Evolutionary conservation across 148 eudicot genomes (phyloP).

Genomic region (Chenopodium suecicum): DNA sequence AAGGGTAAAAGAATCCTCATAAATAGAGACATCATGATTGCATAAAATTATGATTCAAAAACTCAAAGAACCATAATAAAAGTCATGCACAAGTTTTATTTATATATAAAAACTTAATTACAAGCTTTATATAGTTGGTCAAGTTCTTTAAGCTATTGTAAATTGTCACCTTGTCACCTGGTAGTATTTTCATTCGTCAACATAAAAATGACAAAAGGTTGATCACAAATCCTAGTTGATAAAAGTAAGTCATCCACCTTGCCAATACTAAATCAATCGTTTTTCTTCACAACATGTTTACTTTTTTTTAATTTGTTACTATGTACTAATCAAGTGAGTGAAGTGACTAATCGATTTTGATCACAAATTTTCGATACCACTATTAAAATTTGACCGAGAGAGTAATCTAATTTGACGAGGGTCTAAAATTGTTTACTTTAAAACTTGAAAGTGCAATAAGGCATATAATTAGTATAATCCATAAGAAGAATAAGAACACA

Average conservation of each 20-base stretch:
- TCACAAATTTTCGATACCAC: no score
- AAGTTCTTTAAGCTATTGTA: not conserved
- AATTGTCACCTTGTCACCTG: not conserved
- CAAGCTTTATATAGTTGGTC: not conserved
- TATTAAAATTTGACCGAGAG: no score
- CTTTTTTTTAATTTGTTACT: not conserved
- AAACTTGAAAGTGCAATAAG: no score
- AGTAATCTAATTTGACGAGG: no score
- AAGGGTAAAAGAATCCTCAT: no score
- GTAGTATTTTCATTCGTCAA: not conserved
- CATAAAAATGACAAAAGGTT: slow-evolving; percentile 2
- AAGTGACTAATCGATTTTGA: no score
- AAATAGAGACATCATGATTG: no score
- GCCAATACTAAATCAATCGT: not conserved
- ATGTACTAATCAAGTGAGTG: not conserved
- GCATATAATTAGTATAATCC: no score
- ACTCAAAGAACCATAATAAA: not conserved
- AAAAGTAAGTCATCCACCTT: not conserved
- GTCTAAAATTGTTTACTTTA: no score
- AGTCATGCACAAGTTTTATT: not conserved
- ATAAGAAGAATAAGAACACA: no score
- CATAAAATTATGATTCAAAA: not conserved
- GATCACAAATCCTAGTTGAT: not conserved
- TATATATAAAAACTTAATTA: no score
- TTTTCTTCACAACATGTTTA: not conserved